Base-by-base conservation (phyloP, 192 early-diverging fungal genomes). In the Chytriomyces sp. region DNA sequence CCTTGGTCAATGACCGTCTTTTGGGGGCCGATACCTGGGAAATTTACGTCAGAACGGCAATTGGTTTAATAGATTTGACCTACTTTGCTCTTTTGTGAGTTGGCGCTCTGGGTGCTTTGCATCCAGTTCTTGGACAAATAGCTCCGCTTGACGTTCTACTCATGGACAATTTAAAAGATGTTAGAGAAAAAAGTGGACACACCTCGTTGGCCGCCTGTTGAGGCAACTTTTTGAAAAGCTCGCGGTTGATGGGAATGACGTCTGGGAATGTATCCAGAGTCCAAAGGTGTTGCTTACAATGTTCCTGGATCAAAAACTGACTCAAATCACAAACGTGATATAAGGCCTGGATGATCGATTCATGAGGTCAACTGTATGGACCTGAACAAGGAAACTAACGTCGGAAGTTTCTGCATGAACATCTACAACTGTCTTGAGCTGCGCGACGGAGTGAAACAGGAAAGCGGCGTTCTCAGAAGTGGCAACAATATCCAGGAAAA, bases 271-370 rank as follows among this genome's bases (percentile, higher is more conserved):
- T 84, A 32, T 84, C 85, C 4, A 99, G 72, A 0, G 88, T 83
- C 95, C 96, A 99, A 56, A 88, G 86, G 17, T 85, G 75, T 2
- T 87, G 69, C 53, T 88, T 85, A 65, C 91, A 89, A 70, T 87
- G 89, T 39, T 92, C 90, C 60, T 88, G 90, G 25, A 99, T 90
- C 54, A 94, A 59, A 39, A 89, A 82, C 75, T 93, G 91, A 26
- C 90, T 74, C 52, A 99, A 76, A 68, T 99, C 96, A 77, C 90
- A 89, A 38, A 96, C 58, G 12, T 91, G 82, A 78, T 96, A 96
- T 3, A 96, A 79, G 56, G 39, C 56, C 30, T 76, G 54, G 71
- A 52, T 26, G 3, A 4, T 25, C 63, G 36, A 40, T 19, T 38
- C 52, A 64, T 44, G 26, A n/a, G n/a, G 22, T 36, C 19, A 78